A percentile compares a stretch with the other conserved stretches of the same genome.
Evolutionary conservation across 257 asterid genomes (phyloP).

Genomic region (Ajuga chamaepitys): DNA sequence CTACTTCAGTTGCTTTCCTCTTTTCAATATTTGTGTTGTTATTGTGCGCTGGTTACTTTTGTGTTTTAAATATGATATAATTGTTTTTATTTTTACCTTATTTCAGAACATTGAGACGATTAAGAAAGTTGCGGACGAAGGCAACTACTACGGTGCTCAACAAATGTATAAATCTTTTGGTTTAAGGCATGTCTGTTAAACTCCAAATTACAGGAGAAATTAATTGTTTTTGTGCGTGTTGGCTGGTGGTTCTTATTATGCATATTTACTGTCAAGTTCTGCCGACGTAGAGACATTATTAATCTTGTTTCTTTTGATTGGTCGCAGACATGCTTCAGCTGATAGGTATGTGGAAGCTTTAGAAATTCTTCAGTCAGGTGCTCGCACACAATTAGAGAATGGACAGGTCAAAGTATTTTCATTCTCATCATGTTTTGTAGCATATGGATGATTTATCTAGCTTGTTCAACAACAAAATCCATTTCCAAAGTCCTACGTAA

Average conservation of each 20-base stretch:
- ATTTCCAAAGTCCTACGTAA: not conserved
- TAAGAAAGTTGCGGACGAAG: slow-evolving; percentile 66
- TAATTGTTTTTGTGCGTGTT: slow-evolving; percentile 11
- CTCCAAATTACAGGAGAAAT: slow-evolving; percentile 23
- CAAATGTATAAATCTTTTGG: slow-evolving; percentile 91
- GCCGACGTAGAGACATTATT: not conserved
- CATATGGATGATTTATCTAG: not conserved
- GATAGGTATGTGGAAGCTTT: slow-evolving; percentile 71
- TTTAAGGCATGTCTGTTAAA: slow-evolving; percentile 46
- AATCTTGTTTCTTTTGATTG: slow-evolving; percentile 8
- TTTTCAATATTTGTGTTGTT: not conserved
- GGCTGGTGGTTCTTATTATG: not conserved
- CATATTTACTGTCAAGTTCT: not conserved
- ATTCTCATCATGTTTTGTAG: not conserved
- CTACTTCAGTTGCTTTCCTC: not conserved
- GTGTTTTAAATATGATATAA: not conserved
- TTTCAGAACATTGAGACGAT: slow-evolving; percentile 75
- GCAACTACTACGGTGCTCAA: slow-evolving; percentile 93
- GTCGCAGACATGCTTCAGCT: slow-evolving; percentile 51
- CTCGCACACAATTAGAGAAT: slow-evolving; percentile 77
- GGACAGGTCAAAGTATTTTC: slow-evolving; percentile 51
- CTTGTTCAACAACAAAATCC: not conserved
- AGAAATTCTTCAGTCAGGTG: slow-evolving; percentile 85
- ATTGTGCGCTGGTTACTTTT: not conserved
- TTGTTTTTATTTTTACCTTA: not conserved